A percentile compares a stretch with the other conserved stretches of the same genome.
These are phyloP conservation scores for Aquilaria yunnanensis DNA, from an alignment of 345 rosid genomes.

Conservation along the genomic window DNA sequence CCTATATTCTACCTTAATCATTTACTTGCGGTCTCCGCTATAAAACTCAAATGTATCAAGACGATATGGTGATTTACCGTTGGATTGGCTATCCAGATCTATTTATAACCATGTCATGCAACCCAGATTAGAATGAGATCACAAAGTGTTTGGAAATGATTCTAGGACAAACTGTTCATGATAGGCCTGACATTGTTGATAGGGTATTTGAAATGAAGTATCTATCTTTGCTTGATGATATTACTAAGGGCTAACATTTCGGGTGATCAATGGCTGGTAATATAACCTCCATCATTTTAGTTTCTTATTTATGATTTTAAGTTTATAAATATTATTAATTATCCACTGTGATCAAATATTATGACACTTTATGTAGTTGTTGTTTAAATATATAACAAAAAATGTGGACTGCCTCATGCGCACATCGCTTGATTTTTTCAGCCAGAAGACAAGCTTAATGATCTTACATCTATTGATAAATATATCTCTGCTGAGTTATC, in stretches of 20 bases:
- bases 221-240: too few relatives aligned
- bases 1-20: background rate
- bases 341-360: too few relatives aligned
- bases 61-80: conserved; percentile 2
- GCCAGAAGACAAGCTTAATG: background rate
- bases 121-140: conserved; percentile 1
- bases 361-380: background rate
- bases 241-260: too few relatives aligned
- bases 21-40: conserved; percentile 9
- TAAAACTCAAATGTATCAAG: conserved; percentile 1
- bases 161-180: background rate
- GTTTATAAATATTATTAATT: too few relatives aligned
- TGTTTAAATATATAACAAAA: background rate
- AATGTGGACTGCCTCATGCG: background rate
- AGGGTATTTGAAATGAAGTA: conserved; percentile 4
- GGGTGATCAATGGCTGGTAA: background rate
- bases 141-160: background rate
- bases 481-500: background rate
- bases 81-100: background rate
- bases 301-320: background rate
- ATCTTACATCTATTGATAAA: background rate
- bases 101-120: background rate
- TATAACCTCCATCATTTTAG: background rate
- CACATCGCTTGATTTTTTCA: background rate
- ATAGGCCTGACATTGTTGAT: conserved; percentile 10